These are phyloP conservation scores for Rhizoctonia solani DNA, from an alignment of 1,284 basidiomycete genomes.

Conservation along the genomic window DNA sequence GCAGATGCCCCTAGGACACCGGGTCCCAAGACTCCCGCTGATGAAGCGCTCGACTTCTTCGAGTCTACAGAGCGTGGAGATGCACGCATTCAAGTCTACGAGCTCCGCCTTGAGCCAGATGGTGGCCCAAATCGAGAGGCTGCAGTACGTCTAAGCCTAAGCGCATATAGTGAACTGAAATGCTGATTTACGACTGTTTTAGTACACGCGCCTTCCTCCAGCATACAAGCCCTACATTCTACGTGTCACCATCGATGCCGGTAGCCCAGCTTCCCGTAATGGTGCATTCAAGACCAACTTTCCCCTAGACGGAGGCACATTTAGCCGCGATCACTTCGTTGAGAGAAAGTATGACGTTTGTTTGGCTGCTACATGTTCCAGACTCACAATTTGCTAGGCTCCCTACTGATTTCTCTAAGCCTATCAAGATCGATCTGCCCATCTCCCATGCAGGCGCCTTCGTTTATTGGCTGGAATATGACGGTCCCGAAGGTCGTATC, in stretches of 20 bases:
- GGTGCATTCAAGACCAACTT: slow-evolving; percentile 94
- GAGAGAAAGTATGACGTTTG: slow-evolving; percentile 69
- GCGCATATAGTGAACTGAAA: slow-evolving; percentile 20
- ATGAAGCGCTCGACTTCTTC: slow-evolving; percentile 89
- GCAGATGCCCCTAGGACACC: slow-evolving; percentile 30
- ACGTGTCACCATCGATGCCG: slow-evolving; percentile 85
- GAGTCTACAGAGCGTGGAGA: slow-evolving; percentile 62
- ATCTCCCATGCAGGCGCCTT: slow-evolving; percentile 95
- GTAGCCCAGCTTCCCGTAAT: slow-evolving; percentile 83
- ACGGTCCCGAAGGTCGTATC: slow-evolving; percentile 58
- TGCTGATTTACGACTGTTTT: slow-evolving; percentile 39
- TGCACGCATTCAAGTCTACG: slow-evolving; percentile 76
- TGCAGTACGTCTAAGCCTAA: slow-evolving; percentile 59
- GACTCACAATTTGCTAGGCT: slow-evolving; percentile 53
- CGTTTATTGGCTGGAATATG: slow-evolving; percentile 91
- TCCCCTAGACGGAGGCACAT: slow-evolving; percentile 85
- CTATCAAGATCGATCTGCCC: slow-evolving; percentile 88
- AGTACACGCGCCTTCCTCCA: slow-evolving; percentile 95
- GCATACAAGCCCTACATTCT: slow-evolving; percentile 87
- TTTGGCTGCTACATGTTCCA: neutral
- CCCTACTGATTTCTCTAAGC: slow-evolving; percentile 80
- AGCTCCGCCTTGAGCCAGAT: slow-evolving; percentile 82
- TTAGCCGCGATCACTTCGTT: slow-evolving; percentile 75
- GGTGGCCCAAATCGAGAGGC: slow-evolving; percentile 85
- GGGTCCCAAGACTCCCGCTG: slow-evolving; percentile 85